Evolutionary conservation across 177 flowering plant species (phyloP).

Genomic region (Vitis hybrid): DNA sequence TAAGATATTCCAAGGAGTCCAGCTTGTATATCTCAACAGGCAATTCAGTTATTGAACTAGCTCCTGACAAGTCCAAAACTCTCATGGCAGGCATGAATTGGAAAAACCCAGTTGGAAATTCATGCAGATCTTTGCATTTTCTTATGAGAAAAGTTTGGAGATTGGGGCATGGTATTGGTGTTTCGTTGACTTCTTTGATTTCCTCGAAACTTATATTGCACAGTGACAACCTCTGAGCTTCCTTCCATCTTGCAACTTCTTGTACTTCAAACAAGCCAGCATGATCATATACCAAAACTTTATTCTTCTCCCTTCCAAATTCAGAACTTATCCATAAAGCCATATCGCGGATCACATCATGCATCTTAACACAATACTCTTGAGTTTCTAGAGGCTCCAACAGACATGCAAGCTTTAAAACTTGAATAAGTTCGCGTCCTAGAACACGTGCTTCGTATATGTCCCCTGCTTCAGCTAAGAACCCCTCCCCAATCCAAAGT

Average conservation of each 20-base stretch:
- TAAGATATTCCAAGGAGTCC: too few relatives aligned
- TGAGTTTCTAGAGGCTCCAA: constrained; percentile 3
- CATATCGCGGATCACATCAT: constrained; percentile 21
- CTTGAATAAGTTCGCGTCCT: constrained; percentile 6
- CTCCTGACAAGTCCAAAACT: too few relatives aligned
- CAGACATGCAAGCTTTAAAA: constrained; percentile 4
- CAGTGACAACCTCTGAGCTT: constrained; percentile 24
- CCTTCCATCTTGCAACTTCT: too few relatives aligned
- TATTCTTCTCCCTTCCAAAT: background rate
- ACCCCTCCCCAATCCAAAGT: constrained; percentile 12
- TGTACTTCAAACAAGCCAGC: background rate
- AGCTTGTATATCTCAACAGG: too few relatives aligned
- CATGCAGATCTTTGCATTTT: too few relatives aligned
- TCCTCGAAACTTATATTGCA: too few relatives aligned
- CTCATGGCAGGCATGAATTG: too few relatives aligned
- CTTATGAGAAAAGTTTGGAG: too few relatives aligned
- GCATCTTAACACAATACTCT: constrained; percentile 9
- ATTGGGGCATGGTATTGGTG: constrained; percentile 35
- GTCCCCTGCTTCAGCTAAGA: constrained; percentile 2
- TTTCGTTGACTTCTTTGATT: constrained; percentile 15
- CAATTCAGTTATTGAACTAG: too few relatives aligned
- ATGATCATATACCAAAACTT: background rate
- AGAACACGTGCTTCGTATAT: background rate
- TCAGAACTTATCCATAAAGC: constrained; percentile 15
- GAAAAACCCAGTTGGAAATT: too few relatives aligned